Evolutionary conservation across 352 stramenopile genomes (phyloP).

Genomic region (Saprolegnia parasitica): DNA sequence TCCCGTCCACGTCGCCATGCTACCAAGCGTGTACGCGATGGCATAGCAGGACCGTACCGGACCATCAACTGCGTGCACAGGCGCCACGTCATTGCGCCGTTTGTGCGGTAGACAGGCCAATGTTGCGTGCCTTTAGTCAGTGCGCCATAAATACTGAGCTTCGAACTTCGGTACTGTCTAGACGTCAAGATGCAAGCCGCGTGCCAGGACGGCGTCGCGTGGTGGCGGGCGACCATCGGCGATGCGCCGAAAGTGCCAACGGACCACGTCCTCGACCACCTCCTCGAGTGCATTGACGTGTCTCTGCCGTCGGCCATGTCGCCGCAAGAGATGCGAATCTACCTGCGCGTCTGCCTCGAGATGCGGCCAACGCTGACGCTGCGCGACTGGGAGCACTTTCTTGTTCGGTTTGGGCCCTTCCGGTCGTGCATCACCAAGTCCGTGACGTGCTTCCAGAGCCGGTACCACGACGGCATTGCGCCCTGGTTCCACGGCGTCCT

Average conservation of each 20-base stretch:
- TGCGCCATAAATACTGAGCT: not conserved
- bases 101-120: not conserved
- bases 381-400: conserved; percentile 34
- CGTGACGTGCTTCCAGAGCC: conserved; percentile 54
- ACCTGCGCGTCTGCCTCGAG: conserved; percentile 23
- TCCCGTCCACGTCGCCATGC: too few species aligned
- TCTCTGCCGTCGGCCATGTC: conserved; percentile 19
- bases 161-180: not conserved
- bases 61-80: not conserved
- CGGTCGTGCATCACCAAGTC: conserved; percentile 51
- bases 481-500: conserved; percentile 72
- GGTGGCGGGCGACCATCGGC: conserved; percentile 17
- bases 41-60: not conserved
- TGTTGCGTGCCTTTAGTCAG: conserved; percentile 13
- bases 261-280: not conserved
- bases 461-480: conserved; percentile 43
- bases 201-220: conserved; percentile 4
- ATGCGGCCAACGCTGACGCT: not conserved
- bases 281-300: conserved; percentile 9
- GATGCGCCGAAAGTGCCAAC: not conserved
- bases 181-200: not conserved
- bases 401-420: conserved; percentile 67
- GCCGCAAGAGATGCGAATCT: conserved; percentile 8
- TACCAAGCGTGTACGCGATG: not conserved
- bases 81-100: not conserved